Conservation (phyloP, 2,329 filamentous ascomycete species). For the Celoporthe dispersa region DNA sequence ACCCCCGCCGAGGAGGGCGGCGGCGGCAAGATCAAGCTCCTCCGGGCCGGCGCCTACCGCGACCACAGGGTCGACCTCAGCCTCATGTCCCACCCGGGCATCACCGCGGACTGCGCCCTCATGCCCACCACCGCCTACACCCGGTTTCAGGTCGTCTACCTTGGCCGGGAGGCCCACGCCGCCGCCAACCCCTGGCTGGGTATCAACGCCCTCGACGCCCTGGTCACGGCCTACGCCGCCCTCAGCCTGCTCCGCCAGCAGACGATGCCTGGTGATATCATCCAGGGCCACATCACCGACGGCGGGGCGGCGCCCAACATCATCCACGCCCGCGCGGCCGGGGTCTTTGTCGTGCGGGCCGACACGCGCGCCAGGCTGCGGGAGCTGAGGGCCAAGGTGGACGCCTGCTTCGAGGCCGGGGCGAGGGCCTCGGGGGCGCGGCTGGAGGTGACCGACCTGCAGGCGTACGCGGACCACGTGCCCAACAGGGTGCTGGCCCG, state of each 20-base stretch:
- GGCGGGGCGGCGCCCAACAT: slow-evolving; percentile 60
- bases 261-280: slow-evolving; percentile 53
- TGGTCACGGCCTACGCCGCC: slow-evolving; percentile 53
- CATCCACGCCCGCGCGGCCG: slow-evolving; percentile 55
- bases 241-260: slow-evolving; percentile 61
- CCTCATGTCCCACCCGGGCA: slow-evolving; percentile 49
- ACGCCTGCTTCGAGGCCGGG: slow-evolving; percentile 46
- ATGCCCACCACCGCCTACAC: slow-evolving; percentile 57
- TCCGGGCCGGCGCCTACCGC: slow-evolving; percentile 49
- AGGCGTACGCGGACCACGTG: slow-evolving; percentile 58
- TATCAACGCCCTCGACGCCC: slow-evolving; percentile 62
- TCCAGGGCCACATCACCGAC: slow-evolving; percentile 56
- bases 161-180: slow-evolving; percentile 60
- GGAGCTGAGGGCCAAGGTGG: slow-evolving; percentile 47
- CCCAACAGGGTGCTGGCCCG: slow-evolving; percentile 55
- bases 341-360: slow-evolving; percentile 50
- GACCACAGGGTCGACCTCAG: slow-evolving; percentile 44
- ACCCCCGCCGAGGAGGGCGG: slow-evolving; percentile 53
- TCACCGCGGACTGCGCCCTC: slow-evolving; percentile 49
- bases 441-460: slow-evolving; percentile 46
- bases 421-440: slow-evolving; percentile 51
- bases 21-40: slow-evolving; percentile 48
- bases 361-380: slow-evolving; percentile 45
- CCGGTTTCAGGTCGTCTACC: slow-evolving; percentile 55
- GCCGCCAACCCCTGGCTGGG: slow-evolving; percentile 63